Percentiles rank a stretch among this genome's conserved stretches.
phyloP scores from a whole-genome alignment of 352 stramenopile genomes.

The Globisporangium middletonii region DNA sequence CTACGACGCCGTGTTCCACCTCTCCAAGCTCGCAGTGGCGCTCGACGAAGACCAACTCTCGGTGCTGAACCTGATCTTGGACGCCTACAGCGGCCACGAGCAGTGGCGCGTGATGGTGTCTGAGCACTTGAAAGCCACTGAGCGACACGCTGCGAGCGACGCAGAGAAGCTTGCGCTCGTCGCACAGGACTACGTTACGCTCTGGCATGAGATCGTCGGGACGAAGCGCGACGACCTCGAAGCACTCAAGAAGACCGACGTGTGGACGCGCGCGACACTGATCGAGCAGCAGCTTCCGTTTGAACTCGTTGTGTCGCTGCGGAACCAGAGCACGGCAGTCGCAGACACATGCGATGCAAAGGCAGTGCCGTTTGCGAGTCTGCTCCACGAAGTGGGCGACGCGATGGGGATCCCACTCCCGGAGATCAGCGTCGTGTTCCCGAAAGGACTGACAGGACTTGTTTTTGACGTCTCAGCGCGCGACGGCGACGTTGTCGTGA shows the following conservation, averaged over 20 bases:
- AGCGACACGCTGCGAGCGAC: slow-evolving; percentile 43
- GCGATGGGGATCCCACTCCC: slow-evolving; percentile 73
- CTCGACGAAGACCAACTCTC: slow-evolving; percentile 84
- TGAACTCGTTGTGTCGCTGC: slow-evolving; percentile 67
- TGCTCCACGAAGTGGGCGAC: slow-evolving; percentile 63
- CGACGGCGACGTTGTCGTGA: slow-evolving; percentile 36
- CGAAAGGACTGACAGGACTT: slow-evolving; percentile 55
- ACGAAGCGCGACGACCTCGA: slow-evolving; percentile 68
- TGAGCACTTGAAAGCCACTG: slow-evolving; percentile 58
- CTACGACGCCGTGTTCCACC: slow-evolving; percentile 72
- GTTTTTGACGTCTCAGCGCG: slow-evolving; percentile 32
- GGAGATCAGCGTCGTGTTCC: slow-evolving; percentile 75
- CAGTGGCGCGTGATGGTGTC: slow-evolving; percentile 69
- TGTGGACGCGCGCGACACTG: slow-evolving; percentile 38
- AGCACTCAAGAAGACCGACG: slow-evolving; percentile 47
- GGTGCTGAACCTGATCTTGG: slow-evolving; percentile 69
- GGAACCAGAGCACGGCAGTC: slow-evolving; percentile 53
- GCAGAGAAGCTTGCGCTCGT: slow-evolving; percentile 31
- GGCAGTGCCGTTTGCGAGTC: slow-evolving; percentile 36
- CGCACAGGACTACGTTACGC: slow-evolving; percentile 58
- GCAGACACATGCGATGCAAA: slow-evolving; percentile 31
- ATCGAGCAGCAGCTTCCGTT: slow-evolving; percentile 75
- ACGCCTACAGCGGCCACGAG: slow-evolving; percentile 63
- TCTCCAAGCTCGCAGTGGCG: slow-evolving; percentile 67
- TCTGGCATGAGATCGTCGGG: slow-evolving; percentile 59